Conservation (phyloP, 2,329 filamentous ascomycete species). For the Pyrenochaeta sp. region DNA sequence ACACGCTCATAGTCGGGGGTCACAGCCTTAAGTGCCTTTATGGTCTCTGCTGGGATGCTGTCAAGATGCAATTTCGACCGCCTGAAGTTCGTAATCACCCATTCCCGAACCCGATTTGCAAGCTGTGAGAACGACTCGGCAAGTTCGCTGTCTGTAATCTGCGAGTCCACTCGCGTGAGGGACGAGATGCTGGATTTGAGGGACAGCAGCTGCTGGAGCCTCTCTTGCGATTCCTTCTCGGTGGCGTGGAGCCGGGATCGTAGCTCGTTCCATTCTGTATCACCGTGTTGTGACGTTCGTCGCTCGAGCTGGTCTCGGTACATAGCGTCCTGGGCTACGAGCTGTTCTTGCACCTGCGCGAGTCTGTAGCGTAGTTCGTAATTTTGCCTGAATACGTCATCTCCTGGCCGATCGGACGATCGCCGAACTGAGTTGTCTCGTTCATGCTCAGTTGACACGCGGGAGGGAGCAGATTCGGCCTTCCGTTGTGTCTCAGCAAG, state of each 20-base stretch:
- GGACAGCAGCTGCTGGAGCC: conserved; percentile 69
- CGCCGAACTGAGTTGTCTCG: background rate
- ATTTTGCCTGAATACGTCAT: conserved; percentile 32
- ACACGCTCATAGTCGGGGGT: conserved; percentile 22
- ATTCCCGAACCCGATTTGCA: conserved; percentile 75
- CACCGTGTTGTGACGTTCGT: conserved; percentile 6
- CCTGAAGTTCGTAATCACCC: conserved; percentile 75
- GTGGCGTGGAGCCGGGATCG: conserved; percentile 40
- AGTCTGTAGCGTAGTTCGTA: conserved; percentile 34
- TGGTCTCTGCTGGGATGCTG: conserved; percentile 26
- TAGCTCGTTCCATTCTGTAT: conserved; percentile 39
- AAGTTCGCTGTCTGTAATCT: conserved; percentile 72
- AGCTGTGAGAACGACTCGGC: conserved; percentile 68
- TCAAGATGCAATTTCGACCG: conserved; percentile 61
- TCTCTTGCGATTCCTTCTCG: conserved; percentile 65
- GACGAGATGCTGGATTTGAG: conserved; percentile 77
- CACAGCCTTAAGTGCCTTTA: conserved; percentile 24
- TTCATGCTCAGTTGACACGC: conserved; percentile 2
- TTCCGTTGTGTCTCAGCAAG: conserved; percentile 15
- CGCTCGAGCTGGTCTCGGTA: conserved; percentile 21
- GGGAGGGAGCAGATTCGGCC: background rate
- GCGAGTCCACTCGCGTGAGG: conserved; percentile 68
- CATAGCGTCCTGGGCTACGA: conserved; percentile 24
- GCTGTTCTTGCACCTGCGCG: conserved; percentile 35
- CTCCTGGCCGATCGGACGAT: conserved; percentile 4